Base-by-base conservation (phyloP, 2,329 filamentous ascomycete genomes). In the Talaromyces atroroseus region DNA sequence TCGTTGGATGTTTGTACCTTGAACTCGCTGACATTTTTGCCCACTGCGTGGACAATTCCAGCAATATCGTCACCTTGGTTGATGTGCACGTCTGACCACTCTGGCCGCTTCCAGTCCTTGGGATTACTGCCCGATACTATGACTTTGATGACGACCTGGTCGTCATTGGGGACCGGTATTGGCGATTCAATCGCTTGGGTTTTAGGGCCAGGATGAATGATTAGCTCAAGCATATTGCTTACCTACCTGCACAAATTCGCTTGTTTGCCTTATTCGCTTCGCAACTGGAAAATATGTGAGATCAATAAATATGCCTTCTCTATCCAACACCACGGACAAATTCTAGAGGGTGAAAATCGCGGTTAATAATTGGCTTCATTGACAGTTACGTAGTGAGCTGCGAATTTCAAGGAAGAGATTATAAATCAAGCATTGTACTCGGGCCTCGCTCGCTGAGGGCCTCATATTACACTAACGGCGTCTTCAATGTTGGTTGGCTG, bases 61-160 rank as follows among this genome's bases (percentile, higher is more conserved):
- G 79, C 78, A 47, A 81, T 77, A 61, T 81, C 79, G 61, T 81
- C 78, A 38, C 79, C 79, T 16, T 71, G 67, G 66, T 81, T 80
- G 16, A 62, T 24, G 29, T 57, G 24, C 14, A n/a, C 32, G n/a
- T 54, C 55, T 32, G 26, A 46, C 49, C 49, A 61, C 24, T 51
- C 38, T 16, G 65, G 57, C 20, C 61, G n/a, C 56, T 68, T 71
- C 56, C 56, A 58, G 18, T 58, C 56, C 29, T 58, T 58, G n/a
- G 56, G 56, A 7, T 58, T 58, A 12, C 51, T 54, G 20, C 56
- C 56, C 7, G 56, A 51, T 4, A 55, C 52, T 16, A 58, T 38
- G 5, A 58, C 57, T 46, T 58, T 54, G 36, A 58, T 58, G 18
- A 77, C 62, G 18, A 76, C 67, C 49, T 76, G 67, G 52, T 66